These are phyloP conservation scores for Tubosaeta brunneosetosa DNA, from an alignment of 768 basidiomycete species.

Conservation along the genomic window DNA sequence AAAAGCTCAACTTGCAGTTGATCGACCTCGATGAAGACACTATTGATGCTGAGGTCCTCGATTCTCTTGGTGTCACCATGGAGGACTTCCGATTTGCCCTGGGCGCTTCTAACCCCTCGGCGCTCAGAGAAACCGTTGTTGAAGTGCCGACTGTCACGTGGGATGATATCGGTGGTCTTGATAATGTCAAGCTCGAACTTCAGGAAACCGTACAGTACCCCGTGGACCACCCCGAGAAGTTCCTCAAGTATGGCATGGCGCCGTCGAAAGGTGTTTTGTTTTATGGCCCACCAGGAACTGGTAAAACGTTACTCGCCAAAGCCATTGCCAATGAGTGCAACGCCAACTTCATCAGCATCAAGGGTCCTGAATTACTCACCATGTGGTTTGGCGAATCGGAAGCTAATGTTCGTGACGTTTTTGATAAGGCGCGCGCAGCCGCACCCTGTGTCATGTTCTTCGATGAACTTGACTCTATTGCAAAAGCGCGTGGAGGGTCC, in stretches of 20 bases:
- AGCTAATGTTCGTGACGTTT: constrained; percentile 98
- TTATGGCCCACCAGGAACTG: constrained; percentile 99
- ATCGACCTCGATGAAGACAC: constrained; percentile 97
- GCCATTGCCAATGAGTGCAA: constrained; percentile 99
- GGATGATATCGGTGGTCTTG: constrained; percentile 99
- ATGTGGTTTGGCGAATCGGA: constrained; percentile 99
- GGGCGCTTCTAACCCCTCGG: constrained; percentile 95
- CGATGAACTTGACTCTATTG: constrained; percentile 98
- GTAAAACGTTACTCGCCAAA: constrained; percentile 98
- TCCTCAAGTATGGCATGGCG: constrained; percentile 99
- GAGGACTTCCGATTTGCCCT: constrained; percentile 99
- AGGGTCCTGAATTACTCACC: constrained; percentile 96
- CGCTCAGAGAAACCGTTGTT: constrained; percentile 97
- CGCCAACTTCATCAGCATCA: constrained; percentile 99
- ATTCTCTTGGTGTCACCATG: constrained; percentile 98
- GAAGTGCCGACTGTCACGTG: constrained; percentile 98
- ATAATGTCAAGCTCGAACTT: constrained; percentile 98
- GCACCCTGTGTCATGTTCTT: constrained; percentile 99
- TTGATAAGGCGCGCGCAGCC: constrained; percentile 98
- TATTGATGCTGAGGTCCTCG: constrained; percentile 98
- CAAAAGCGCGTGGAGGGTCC: constrained; percentile 86
- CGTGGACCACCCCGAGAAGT: constrained; percentile 99
- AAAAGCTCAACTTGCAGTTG: constrained; percentile 87
- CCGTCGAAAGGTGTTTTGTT: constrained; percentile 99
- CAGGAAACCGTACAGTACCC: constrained; percentile 99